Percentiles rank a stretch among this genome's conserved stretches.
phyloP scores from a whole-genome alignment of 2,329 filamentous ascomycete species.

The Periconia sp. region DNA sequence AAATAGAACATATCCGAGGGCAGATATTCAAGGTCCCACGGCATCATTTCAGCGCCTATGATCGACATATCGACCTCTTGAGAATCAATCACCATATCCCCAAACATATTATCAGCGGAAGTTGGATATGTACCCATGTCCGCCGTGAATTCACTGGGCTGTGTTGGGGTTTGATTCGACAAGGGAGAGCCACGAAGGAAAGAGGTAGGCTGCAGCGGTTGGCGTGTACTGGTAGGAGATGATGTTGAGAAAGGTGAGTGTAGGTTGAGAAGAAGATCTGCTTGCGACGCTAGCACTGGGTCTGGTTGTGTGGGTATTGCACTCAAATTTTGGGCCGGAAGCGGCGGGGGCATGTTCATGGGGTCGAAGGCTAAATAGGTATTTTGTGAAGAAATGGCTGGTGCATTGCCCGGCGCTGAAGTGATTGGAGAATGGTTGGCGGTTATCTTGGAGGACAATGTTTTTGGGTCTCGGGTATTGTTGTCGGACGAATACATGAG shows the following conservation, averaged over 20 bases:
- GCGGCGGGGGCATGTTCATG: constrained; percentile 36
- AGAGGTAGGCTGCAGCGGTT: constrained; percentile 17
- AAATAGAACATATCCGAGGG: constrained; percentile 63
- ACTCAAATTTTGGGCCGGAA: constrained; percentile 23
- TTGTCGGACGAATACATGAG: constrained; percentile 69
- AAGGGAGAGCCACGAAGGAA: constrained; percentile 23
- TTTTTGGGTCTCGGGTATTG: constrained; percentile 25
- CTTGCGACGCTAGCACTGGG: constrained; percentile 45
- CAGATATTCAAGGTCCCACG: constrained; percentile 71
- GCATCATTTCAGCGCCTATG: constrained; percentile 69
- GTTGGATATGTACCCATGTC: constrained; percentile 27
- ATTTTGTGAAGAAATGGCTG: constrained; percentile 24
- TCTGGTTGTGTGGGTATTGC: constrained; percentile 25
- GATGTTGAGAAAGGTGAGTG: constrained; percentile 47
- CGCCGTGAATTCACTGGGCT: constrained; percentile 25
- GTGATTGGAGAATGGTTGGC: constrained; percentile 32
- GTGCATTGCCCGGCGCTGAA: constrained; percentile 28
- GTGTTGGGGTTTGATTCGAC: constrained; percentile 16
- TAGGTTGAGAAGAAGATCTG: constrained; percentile 53
- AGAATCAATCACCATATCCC: constrained; percentile 70
- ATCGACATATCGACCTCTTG: constrained; percentile 76
- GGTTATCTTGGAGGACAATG: constrained; percentile 17
- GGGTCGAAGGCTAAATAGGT: constrained; percentile 27
- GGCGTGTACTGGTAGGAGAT: constrained; percentile 21
- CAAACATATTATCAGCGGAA: constrained; percentile 36